These are phyloP conservation scores for Ophiostoma piceae DNA, from an alignment of 2,329 filamentous ascomycete genomes.

Conservation along the genomic window DNA sequence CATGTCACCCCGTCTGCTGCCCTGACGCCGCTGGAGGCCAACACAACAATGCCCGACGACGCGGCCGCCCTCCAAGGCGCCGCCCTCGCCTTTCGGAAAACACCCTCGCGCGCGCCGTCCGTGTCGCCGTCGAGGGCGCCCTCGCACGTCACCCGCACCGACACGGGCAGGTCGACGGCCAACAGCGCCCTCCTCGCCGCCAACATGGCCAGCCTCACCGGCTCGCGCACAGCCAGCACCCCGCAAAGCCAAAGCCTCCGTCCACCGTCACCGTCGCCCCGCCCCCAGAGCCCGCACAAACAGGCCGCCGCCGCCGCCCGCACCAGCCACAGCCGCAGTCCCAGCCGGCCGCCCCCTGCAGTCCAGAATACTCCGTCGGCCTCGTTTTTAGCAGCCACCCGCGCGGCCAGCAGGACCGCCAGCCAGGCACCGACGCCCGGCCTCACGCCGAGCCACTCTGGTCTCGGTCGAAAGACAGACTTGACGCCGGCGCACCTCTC, in stretches of 20 bases:
- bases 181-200: conserved; percentile 42
- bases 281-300: background rate
- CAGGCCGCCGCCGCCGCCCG: conserved; percentile 3
- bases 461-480: conserved; percentile 25
- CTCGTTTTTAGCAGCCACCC: conserved; percentile 56
- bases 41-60: conserved; percentile 17
- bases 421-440: conserved; percentile 44
- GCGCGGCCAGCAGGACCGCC: conserved; percentile 52
- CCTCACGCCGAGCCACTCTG: conserved; percentile 38
- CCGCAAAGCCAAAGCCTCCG: background rate
- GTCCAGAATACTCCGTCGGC: conserved; percentile 37
- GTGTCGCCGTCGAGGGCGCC: conserved; percentile 19
- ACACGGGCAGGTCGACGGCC: conserved; percentile 30
- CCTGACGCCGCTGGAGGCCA: background rate
- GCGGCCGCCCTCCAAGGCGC: conserved; percentile 47
- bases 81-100: conserved; percentile 47
- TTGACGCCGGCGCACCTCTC: conserved; percentile 16
- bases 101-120: conserved; percentile 20
- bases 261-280: background rate
- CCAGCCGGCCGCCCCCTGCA: conserved; percentile 4
- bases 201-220: conserved; percentile 34
- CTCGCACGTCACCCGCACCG: background rate
- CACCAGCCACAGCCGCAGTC: conserved; percentile 22
- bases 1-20: conserved; percentile 16
- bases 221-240: background rate